Evolutionary conservation across 2,329 filamentous ascomycete species (phyloP).

Genomic region (Fusarium domesticum): DNA sequence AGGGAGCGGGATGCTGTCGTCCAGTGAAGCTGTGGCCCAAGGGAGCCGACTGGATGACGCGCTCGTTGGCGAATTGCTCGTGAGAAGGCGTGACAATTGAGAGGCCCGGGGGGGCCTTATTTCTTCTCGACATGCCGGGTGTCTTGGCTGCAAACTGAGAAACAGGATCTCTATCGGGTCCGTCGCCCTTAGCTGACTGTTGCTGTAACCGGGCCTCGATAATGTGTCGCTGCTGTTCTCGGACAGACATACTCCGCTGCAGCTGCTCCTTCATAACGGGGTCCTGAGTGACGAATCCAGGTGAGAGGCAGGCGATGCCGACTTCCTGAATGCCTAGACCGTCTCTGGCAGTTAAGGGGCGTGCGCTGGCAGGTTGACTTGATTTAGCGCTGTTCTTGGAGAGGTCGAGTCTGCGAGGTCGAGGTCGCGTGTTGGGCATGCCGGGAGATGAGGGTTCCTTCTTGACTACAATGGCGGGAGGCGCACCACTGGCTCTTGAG

Average conservation of each 20-base stretch:
- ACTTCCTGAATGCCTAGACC: conserved; percentile 85
- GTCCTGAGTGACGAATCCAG: conserved; percentile 93
- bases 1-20: conserved; percentile 72
- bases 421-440: conserved; percentile 68
- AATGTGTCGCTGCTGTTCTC: conserved; percentile 90
- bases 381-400: conserved; percentile 60
- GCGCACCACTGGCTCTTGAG: conserved; percentile 51
- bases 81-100: conserved; percentile 95
- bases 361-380: conserved; percentile 57
- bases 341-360: conserved; percentile 77
- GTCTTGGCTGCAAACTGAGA: conserved; percentile 62
- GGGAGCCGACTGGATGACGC: conserved; percentile 94
- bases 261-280: conserved; percentile 95
- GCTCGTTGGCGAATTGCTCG: conserved; percentile 86
- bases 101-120: conserved; percentile 82
- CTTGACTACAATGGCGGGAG: conserved; percentile 87
- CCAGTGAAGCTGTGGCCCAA: conserved; percentile 94
- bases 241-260: conserved; percentile 87
- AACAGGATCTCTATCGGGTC: conserved; percentile 54
- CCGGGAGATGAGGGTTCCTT: conserved; percentile 91
- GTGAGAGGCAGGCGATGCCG: conserved; percentile 89
- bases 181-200: conserved; percentile 76
- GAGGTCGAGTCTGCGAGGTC: conserved; percentile 74
- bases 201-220: conserved; percentile 91
- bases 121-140: conserved; percentile 67